A percentile compares a stretch with the other conserved stretches of the same genome.
Evolutionary conservation across 768 basidiomycete genomes (phyloP).

Genomic region (Naganishia vishniacii): DNA sequence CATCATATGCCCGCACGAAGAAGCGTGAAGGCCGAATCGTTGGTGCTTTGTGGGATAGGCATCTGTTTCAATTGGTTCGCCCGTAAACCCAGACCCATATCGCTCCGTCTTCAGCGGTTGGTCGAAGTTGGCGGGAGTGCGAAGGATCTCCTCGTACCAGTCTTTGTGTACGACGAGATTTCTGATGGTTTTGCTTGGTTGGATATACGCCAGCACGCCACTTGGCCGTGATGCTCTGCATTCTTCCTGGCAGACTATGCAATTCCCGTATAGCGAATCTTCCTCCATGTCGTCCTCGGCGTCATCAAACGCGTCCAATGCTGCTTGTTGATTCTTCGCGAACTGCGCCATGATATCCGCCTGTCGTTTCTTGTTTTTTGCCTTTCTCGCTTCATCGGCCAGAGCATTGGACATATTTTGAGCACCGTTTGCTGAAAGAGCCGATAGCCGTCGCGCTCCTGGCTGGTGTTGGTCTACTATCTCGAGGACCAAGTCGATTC

Average conservation of each 20-base stretch:
- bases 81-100: slow-evolving; percentile 31
- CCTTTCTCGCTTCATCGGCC: slow-evolving; percentile 65
- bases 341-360: slow-evolving; percentile 93
- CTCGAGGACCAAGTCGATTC: slow-evolving; percentile 69
- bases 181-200: slow-evolving; percentile 78
- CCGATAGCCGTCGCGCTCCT: slow-evolving; percentile 52
- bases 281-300: slow-evolving; percentile 52
- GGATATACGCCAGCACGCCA: slow-evolving; percentile 77
- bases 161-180: slow-evolving; percentile 59
- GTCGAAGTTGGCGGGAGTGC: slow-evolving; percentile 64
- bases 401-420: slow-evolving; percentile 42
- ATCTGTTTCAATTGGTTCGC: slow-evolving; percentile 37
- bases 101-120: slow-evolving; percentile 40
- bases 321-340: slow-evolving; percentile 83
- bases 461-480: slow-evolving; percentile 59
- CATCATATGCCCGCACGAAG: slow-evolving; percentile 95
- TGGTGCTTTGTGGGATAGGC: slow-evolving; percentile 54
- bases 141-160: slow-evolving; percentile 67
- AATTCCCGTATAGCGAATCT: slow-evolving; percentile 68
- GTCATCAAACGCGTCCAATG: slow-evolving; percentile 65
- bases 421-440: slow-evolving; percentile 50
- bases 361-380: slow-evolving; percentile 81
- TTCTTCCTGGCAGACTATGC: slow-evolving; percentile 97
- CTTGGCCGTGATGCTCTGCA: slow-evolving; percentile 67
- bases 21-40: slow-evolving; percentile 77